Conservation (phyloP, 202 grass and related monocot genomes). For the Hordeum pubiflorum region DNA sequence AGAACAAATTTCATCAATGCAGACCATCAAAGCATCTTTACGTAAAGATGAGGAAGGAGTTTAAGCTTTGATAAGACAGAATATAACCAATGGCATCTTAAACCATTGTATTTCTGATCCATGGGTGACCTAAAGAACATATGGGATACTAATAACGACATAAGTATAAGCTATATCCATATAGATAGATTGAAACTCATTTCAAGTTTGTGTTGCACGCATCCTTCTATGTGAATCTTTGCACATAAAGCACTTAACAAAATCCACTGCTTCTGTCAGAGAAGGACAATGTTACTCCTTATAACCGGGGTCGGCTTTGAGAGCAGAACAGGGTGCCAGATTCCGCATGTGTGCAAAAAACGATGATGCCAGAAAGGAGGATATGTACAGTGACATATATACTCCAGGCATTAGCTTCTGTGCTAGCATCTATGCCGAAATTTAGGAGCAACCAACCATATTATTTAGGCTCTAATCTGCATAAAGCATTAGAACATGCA, state of each 20-base stretch:
- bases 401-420: no score
- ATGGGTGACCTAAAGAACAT: slow-evolving; percentile 45
- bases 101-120: slow-evolving; percentile 37
- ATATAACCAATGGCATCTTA: no score
- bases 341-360: slow-evolving; percentile 61
- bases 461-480: no score
- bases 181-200: slow-evolving; percentile 10
- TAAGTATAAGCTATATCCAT: not conserved
- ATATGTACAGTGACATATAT: no score
- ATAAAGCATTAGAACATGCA: no score
- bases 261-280: slow-evolving; percentile 58
- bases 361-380: no score
- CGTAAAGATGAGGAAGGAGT: no score
- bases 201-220: slow-evolving; percentile 56
- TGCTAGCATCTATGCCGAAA: no score
- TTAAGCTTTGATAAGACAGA: no score
- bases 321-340: slow-evolving; percentile 55
- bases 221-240: slow-evolving; percentile 63
- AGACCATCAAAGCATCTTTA: no score
- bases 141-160: slow-evolving; percentile 4
- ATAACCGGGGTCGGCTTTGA: slow-evolving; percentile 49
- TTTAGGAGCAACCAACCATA: no score
- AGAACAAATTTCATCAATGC: no score
- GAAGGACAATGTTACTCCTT: slow-evolving; percentile 30
- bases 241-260: slow-evolving; percentile 53